Evolutionary conservation across 2,329 filamentous ascomycete genomes (phyloP).

Genomic region (Penicillium sp.): DNA sequence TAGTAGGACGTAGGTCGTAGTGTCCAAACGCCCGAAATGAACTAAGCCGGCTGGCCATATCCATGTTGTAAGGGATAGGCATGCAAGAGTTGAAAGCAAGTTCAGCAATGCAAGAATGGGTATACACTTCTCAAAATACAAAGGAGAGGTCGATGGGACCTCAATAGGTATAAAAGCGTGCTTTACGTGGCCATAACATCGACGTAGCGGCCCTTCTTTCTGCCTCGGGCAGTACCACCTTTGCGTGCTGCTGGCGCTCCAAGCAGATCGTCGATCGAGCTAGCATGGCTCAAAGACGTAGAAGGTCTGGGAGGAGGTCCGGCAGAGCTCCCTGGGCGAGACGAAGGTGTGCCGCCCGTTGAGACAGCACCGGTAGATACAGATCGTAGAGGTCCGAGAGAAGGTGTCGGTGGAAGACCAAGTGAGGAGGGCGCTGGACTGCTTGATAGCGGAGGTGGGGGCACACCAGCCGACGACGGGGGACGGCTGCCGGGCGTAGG

Average conservation of each 20-base stretch:
- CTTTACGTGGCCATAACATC: constrained; percentile 84
- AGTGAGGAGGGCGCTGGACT: constrained; percentile 39
- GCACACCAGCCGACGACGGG: constrained; percentile 38
- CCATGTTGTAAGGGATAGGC: background rate
- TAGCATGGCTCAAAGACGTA: constrained; percentile 88
- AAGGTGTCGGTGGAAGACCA: constrained; percentile 37
- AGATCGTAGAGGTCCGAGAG: constrained; percentile 36
- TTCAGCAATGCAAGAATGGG: constrained; percentile 11
- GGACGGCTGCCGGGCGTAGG: constrained; percentile 34
- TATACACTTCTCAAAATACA: constrained; percentile 17
- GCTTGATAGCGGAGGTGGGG: constrained; percentile 31
- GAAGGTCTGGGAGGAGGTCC: constrained; percentile 68
- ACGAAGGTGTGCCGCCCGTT: constrained; percentile 38
- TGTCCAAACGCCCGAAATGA: constrained; percentile 13
- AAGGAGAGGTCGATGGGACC: background rate
- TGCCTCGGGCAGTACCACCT: constrained; percentile 65
- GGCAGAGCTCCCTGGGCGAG: constrained; percentile 42
- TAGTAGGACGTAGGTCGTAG: background rate
- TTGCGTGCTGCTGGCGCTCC: constrained; percentile 75
- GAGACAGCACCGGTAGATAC: constrained; percentile 41
- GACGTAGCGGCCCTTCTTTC: constrained; percentile 87
- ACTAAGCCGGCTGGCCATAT: background rate
- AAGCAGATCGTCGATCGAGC: constrained; percentile 90
- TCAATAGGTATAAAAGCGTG: background rate
- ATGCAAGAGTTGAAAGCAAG: constrained; percentile 7